A percentile compares a stretch with the other conserved stretches of the same genome.
phyloP scores from a whole-genome alignment of 805 yeast species.

The Naumovozyma castellii region DNA sequence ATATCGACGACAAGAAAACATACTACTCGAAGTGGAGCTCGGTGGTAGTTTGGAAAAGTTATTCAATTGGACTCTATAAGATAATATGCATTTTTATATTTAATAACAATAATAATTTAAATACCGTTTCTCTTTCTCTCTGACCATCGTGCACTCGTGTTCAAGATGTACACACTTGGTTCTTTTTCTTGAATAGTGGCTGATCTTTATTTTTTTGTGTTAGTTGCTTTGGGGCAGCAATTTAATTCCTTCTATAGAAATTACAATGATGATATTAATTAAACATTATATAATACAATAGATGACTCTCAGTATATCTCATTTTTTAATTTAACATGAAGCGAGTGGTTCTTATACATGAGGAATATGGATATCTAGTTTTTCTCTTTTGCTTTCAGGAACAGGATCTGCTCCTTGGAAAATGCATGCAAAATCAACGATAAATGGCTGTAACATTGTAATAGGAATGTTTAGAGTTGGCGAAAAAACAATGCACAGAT shows the following conservation, averaged over 20 bases:
- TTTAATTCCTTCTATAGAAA: no score
- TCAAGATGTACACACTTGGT: no score
- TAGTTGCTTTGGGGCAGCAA: no score
- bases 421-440: constrained; percentile 53
- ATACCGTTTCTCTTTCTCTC: no score
- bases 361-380: constrained; percentile 46
- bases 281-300: no score
- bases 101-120: background rate
- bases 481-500: constrained; percentile 71
- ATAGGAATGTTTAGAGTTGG: constrained; percentile 68
- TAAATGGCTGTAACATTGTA: constrained; percentile 47
- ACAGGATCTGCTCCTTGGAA: constrained; percentile 45
- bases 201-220: no score
- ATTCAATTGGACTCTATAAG: background rate
- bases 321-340: no score
- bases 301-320: no score
- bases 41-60: constrained; percentile 22
- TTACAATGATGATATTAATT: no score
- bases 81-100: constrained; percentile 1
- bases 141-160: no score
- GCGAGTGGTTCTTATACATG: constrained; percentile 22
- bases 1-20: constrained; percentile 21
- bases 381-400: constrained; percentile 35
- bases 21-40: constrained; percentile 28
- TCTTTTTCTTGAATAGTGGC: no score